Evolutionary conservation across 495 filamentous ascomycete species (phyloP).

Genomic region (Xylaria curta): DNA sequence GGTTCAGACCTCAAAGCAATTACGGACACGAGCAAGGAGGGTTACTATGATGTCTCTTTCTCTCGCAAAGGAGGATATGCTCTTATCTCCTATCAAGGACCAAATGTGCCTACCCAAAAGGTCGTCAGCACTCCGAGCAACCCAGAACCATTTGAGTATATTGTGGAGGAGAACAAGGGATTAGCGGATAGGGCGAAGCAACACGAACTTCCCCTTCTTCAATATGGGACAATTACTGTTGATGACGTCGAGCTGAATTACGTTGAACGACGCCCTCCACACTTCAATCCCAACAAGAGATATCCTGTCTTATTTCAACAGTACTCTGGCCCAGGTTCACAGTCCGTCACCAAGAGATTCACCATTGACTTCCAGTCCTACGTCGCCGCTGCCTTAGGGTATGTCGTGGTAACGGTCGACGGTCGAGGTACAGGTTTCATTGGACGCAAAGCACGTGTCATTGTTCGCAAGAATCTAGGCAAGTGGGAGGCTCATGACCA

Average conservation of each 20-base stretch:
- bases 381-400: conserved; percentile 83
- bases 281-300: conserved; percentile 83
- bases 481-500: conserved; percentile 87
- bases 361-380: conserved; percentile 89
- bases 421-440: conserved; percentile 91
- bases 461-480: conserved; percentile 83
- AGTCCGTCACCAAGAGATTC: conserved; percentile 83
- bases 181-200: conserved; percentile 72
- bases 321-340: conserved; percentile 90
- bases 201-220: conserved; percentile 82
- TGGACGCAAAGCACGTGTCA: conserved; percentile 80
- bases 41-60: conserved; percentile 87
- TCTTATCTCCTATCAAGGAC: conserved; percentile 81
- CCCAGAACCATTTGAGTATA: conserved; percentile 63
- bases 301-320: conserved; percentile 95
- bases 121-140: conserved; percentile 83
- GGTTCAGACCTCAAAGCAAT: conserved; percentile 75
- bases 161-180: conserved; percentile 76
- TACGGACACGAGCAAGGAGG: conserved; percentile 77
- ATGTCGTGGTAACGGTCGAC: conserved; percentile 94
- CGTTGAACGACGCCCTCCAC: conserved; percentile 86
- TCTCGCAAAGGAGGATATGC: conserved; percentile 82
- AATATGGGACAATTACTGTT: conserved; percentile 84
- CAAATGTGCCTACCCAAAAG: conserved; percentile 89
- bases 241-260: conserved; percentile 76